These are phyloP conservation scores for Uronychia setigera DNA, from an alignment of 73 alveolate species.

Conservation along the genomic window DNA sequence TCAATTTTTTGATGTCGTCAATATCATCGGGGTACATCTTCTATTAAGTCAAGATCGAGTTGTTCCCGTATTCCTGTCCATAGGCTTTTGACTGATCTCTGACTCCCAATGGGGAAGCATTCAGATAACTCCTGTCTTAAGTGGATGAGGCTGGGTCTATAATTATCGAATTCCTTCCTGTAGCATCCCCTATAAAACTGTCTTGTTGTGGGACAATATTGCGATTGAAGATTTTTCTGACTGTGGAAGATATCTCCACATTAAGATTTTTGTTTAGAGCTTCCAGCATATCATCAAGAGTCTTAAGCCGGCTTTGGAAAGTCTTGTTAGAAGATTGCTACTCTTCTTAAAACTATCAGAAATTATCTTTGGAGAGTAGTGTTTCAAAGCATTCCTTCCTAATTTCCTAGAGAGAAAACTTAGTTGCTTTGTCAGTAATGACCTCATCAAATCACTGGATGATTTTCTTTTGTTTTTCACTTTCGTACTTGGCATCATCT, in stretches of 20 bases:
- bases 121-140: no score
- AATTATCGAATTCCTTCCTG: no score
- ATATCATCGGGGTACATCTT: neutral
- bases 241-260: neutral
- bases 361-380: neutral
- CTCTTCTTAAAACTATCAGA: neutral
- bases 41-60: no score
- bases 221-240: neutral
- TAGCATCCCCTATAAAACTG: no score
- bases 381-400: neutral
- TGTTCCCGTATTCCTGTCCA: no score
- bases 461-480: neutral
- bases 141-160: no score
- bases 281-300: neutral
- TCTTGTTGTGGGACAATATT: neutral
- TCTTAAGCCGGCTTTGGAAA: neutral
- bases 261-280: neutral
- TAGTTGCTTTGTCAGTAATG: neutral
- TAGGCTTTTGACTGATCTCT: no score
- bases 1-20: neutral
- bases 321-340: neutral
- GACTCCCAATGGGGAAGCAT: no score
- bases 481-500: neutral
- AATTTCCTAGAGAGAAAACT: neutral
- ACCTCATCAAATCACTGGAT: neutral